phyloP scores from a whole-genome alignment of 768 basidiomycete species.

The Boletus vinaceobasis region DNA sequence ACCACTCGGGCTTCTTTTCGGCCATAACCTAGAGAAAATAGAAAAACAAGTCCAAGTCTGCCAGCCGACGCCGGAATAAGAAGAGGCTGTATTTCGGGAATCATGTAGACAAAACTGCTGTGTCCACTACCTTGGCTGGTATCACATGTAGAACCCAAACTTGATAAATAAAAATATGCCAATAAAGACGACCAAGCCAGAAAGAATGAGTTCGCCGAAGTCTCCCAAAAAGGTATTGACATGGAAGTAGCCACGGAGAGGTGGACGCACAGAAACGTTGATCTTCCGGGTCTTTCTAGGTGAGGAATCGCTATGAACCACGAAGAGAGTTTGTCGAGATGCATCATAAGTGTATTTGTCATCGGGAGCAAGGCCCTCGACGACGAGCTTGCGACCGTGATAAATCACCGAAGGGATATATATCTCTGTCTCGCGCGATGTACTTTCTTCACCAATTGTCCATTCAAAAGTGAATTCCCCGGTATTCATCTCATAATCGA shows the following conservation, averaged over 20 bases:
- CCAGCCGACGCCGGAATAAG: not conserved
- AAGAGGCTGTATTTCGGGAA: not conserved
- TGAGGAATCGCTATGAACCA: constrained; percentile 44
- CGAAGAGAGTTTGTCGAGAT: constrained; percentile 68
- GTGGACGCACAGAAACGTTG: constrained; percentile 53
- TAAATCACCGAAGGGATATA: constrained; percentile 68
- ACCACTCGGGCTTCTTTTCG: no score
- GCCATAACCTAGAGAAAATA: no score
- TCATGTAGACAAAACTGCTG: not conserved
- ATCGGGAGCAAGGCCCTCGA: constrained; percentile 50
- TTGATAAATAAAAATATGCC: constrained; percentile 31
- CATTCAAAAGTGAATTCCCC: constrained; percentile 67
- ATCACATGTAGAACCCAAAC: constrained; percentile 25
- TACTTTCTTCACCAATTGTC: constrained; percentile 31
- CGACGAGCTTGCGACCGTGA: constrained; percentile 52
- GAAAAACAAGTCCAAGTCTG: no score
- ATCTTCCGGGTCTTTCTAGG: constrained; percentile 50
- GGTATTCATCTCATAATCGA: constrained; percentile 75
- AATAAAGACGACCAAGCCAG: constrained; percentile 32
- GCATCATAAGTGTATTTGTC: constrained; percentile 62
- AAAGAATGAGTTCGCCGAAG: constrained; percentile 34
- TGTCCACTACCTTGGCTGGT: not conserved
- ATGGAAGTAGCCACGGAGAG: constrained; percentile 46
- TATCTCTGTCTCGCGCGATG: constrained; percentile 74
- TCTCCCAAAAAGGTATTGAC: constrained; percentile 71